phyloP scores from a whole-genome alignment of 164 flowering plant species.

The Stephania cephalantha region DNA sequence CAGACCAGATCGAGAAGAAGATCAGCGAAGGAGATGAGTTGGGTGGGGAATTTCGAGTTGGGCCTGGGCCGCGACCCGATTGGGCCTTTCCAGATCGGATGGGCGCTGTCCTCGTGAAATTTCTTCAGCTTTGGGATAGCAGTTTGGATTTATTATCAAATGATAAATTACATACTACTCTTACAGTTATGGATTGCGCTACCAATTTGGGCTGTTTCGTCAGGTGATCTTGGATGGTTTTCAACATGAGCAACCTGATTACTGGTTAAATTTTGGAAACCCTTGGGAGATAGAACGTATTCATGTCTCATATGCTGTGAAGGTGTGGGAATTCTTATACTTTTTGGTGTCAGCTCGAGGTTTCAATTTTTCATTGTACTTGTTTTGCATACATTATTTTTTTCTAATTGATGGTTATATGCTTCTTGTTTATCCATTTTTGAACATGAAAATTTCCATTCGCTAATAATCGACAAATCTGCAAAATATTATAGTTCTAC shows the following conservation, averaged over 20 bases:
- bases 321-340: constrained; percentile 31
- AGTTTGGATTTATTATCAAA: neutral
- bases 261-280: constrained; percentile 59
- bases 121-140: neutral
- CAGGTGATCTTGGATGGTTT: constrained; percentile 50
- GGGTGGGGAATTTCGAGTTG: too few relatives aligned
- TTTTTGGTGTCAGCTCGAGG: constrained; percentile 1
- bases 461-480: constrained; percentile 4
- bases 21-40: too few relatives aligned
- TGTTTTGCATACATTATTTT: neutral
- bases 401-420: neutral
- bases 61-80: too few relatives aligned
- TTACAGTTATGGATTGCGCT: constrained; percentile 54
- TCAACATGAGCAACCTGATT: constrained; percentile 60
- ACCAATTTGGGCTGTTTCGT: constrained; percentile 53
- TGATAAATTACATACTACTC: constrained; percentile 6
- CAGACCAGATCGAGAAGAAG: too few relatives aligned
- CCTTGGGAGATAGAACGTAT: constrained; percentile 63
- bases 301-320: constrained; percentile 50
- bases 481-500: constrained; percentile 34
- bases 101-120: neutral
- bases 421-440: neutral
- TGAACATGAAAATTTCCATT: constrained; percentile 3
- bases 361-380: neutral
- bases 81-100: too few relatives aligned